Evolutionary conservation across 768 basidiomycete genomes (phyloP), one percentile per base, ranked within the genome.

Genomic region (Panaeolus papilionaceus): DNA sequence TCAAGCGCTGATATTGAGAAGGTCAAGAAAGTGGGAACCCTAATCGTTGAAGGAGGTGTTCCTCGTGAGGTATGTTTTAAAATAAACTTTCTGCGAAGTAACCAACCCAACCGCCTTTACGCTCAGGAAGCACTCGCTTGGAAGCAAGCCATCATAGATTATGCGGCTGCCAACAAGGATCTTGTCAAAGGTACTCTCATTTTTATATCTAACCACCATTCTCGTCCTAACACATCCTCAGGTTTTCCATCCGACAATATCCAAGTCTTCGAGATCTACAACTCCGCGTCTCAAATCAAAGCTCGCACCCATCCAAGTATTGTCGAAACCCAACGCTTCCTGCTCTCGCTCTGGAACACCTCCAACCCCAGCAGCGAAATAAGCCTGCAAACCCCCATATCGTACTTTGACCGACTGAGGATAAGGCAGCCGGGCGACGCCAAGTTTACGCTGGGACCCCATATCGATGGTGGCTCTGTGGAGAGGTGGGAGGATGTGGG

Each of bases 181-280:
- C 77, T 77, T 1, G 82, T 89, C 23, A 85, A 83, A 80, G 89
- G 88, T 85, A 26, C 45, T 23, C 7, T 61, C 37, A 14, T 10
- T 40, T 18, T 38, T 23, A 14, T 20, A 23, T 1, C 20, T 8
- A 38, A 39, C 49, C 26, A 61, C 8, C 40, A 28, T 3, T 9
- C 8, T 39, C 37, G 14, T 33, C n/a, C 37, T 38, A 37, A 62
- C 7, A 4, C 18, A 4, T 47, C 26, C 51, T 26, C 72, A 91
- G 91, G 92, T 6, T 91, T 88, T 70, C 92, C 92, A 0, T 78
- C 81, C 3, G 82, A 88, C 42, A 83, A 92, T 69, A 87, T 90
- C 62, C 90, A 93, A 76, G 90, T 87, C 7, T 93, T 84, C 73
- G 92, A 93, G 71, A 73, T 93, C 14, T 93, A 93, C 80, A 90